These are phyloP conservation scores for Boletellus sp. DNA, from an alignment of 1,284 basidiomycete genomes.

Conservation along the genomic window DNA sequence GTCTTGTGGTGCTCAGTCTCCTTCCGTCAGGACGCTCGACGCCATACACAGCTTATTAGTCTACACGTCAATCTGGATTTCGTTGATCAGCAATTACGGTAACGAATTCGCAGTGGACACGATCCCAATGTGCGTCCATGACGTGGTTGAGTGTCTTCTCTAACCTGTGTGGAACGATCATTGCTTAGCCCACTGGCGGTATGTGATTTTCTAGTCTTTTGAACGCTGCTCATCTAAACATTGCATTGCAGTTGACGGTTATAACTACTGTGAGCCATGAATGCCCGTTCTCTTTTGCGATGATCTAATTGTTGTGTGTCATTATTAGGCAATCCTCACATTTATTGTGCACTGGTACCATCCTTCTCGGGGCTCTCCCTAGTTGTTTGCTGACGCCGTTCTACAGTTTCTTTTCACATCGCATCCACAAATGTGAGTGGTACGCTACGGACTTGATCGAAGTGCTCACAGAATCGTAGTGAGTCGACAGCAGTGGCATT, in stretches of 20 bases:
- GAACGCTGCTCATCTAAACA: neutral
- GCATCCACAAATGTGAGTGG: constrained; percentile 31
- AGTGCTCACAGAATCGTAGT: constrained; percentile 14
- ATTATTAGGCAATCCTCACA: constrained; percentile 32
- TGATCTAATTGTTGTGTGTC: neutral
- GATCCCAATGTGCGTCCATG: constrained; percentile 23
- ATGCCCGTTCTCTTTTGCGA: neutral
- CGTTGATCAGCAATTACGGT: constrained; percentile 29
- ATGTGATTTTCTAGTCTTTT: neutral
- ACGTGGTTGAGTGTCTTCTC: neutral
- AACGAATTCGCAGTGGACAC: constrained; percentile 20
- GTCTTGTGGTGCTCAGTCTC: constrained; percentile 1
- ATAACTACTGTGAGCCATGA: constrained; percentile 38
- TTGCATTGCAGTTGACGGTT: constrained; percentile 40
- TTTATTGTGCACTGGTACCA: constrained; percentile 34
- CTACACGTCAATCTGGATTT: constrained; percentile 30
- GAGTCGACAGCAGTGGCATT: constrained; percentile 24
- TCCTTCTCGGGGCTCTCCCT: constrained; percentile 9
- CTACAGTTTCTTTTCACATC: constrained; percentile 28
- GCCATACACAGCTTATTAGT: constrained; percentile 28
- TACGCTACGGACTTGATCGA: neutral
- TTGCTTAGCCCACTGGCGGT: constrained; percentile 37
- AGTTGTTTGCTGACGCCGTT: neutral
- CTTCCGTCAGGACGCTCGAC: constrained; percentile 23
- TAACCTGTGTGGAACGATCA: neutral